Evolutionary conservation across 140 eudicot species (phyloP).

Genomic region (Senecio squalidus): DNA sequence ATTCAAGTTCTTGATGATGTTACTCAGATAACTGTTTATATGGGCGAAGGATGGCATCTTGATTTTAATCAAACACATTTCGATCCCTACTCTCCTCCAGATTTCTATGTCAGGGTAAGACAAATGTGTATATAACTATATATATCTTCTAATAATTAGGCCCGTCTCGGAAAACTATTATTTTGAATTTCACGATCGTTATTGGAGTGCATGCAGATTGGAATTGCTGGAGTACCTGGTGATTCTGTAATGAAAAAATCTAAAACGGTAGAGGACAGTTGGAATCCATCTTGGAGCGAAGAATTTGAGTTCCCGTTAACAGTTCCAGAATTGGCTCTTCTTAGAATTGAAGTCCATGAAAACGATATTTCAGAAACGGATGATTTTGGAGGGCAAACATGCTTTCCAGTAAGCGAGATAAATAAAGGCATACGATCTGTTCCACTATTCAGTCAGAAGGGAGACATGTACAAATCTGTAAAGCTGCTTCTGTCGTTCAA

Average conservation of each 20-base stretch:
- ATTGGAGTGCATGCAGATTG: constrained; percentile 31
- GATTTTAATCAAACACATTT: constrained; percentile 56
- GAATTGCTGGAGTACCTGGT: constrained; percentile 55
- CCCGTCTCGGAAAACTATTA: background rate
- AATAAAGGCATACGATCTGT: constrained; percentile 49
- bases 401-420: constrained; percentile 33
- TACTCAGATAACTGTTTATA: constrained; percentile 45
- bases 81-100: constrained; percentile 62
- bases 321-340: constrained; percentile 61
- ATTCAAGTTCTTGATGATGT: constrained; percentile 1
- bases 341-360: constrained; percentile 61
- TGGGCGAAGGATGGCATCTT: constrained; percentile 64
- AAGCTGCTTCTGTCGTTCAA: constrained; percentile 56
- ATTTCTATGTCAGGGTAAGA: constrained; percentile 52
- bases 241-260: constrained; percentile 57
- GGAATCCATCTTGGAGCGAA: constrained; percentile 72
- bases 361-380: constrained; percentile 52
- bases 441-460: constrained; percentile 46
- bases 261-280: constrained; percentile 54
- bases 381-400: constrained; percentile 65
- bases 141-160: no score
- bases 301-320: constrained; percentile 52
- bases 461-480: constrained; percentile 39
- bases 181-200: background rate
- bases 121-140: no score